phyloP scores from a whole-genome alignment of 306 rosid species.

The barrel medic (Medicago truncatula) region DNA sequence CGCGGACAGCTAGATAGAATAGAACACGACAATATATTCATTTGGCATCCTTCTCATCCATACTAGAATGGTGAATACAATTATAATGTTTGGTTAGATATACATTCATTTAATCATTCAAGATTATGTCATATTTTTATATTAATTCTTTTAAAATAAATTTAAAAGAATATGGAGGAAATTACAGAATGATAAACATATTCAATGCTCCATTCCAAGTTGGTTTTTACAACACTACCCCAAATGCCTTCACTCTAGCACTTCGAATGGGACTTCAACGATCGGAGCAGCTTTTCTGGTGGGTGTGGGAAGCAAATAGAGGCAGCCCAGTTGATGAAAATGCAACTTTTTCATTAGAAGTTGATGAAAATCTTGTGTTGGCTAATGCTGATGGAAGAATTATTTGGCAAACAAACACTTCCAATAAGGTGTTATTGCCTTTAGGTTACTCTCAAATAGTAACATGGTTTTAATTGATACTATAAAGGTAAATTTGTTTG shows the following conservation, averaged over 20 bases:
- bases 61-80: too few species aligned
- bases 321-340: conserved; percentile 70
- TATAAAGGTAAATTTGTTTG: conserved; percentile 59
- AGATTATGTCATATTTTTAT: too few species aligned
- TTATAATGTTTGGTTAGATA: too few species aligned
- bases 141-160: too few species aligned
- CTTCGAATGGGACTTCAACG: conserved; percentile 60
- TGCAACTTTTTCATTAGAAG: conserved; percentile 59
- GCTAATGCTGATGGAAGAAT: conserved; percentile 63
- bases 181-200: conserved; percentile 45
- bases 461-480: conserved; percentile 69
- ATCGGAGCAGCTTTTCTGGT: conserved; percentile 56
- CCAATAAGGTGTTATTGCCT: conserved; percentile 68
- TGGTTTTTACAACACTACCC: conserved; percentile 76
- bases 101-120: too few species aligned
- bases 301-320: conserved; percentile 91
- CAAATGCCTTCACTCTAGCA: conserved; percentile 71
- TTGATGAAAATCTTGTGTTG: conserved; percentile 65
- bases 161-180: conserved; percentile 53
- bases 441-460: conserved; percentile 60
- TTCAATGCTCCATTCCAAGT: conserved; percentile 63
- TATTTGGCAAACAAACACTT: conserved; percentile 74
- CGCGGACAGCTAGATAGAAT: background rate
- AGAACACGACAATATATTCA: background rate
- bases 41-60: background rate